Evolutionary conservation across 148 eudicot species (phyloP).

Genomic region (Nyssa sinensis): DNA sequence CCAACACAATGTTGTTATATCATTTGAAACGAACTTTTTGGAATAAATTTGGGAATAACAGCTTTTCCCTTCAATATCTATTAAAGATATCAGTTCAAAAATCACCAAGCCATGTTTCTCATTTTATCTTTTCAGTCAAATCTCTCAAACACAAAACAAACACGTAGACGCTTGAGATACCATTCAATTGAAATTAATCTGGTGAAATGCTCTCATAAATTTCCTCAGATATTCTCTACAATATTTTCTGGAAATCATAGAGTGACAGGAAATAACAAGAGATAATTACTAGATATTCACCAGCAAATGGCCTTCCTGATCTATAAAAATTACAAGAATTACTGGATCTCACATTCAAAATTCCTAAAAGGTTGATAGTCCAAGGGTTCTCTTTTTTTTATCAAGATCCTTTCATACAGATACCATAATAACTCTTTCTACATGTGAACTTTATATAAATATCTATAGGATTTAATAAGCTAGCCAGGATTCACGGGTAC

Average conservation of each 20-base stretch:
- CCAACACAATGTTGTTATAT: too few species aligned
- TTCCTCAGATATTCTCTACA: neutral
- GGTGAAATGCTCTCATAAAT: neutral
- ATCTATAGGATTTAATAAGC: neutral
- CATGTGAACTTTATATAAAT: neutral
- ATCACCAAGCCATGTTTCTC: neutral
- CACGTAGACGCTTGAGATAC: neutral
- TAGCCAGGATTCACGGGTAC: neutral
- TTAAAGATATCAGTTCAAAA: too few species aligned
- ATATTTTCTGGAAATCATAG: neutral
- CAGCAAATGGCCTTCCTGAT: too few species aligned
- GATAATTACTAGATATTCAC: neutral
- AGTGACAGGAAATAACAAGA: neutral
- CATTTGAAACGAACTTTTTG: too few species aligned
- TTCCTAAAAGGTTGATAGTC: neutral
- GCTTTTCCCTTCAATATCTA: too few species aligned
- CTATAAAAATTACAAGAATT: neutral
- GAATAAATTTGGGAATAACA: too few species aligned
- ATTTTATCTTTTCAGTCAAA: neutral
- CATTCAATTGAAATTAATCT: neutral
- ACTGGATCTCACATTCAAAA: neutral
- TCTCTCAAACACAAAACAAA: neutral
- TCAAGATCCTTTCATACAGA: neutral
- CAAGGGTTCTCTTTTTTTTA: neutral
- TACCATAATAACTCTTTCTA: neutral